Evolutionary conservation across 768 basidiomycete species (phyloP).

Genomic region (Filobasidium wieringae): DNA sequence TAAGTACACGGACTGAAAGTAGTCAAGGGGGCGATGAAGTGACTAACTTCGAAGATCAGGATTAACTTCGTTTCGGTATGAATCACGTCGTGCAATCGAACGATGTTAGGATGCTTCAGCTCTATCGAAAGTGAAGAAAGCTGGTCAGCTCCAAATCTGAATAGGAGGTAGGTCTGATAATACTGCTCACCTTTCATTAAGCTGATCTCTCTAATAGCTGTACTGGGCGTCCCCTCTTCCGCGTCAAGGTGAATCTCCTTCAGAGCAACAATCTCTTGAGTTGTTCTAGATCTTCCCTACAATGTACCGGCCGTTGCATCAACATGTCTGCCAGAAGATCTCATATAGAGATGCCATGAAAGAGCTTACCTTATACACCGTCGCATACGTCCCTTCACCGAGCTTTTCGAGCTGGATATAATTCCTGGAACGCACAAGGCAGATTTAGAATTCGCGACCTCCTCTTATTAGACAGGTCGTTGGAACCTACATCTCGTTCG

Average conservation of each 20-base stretch:
- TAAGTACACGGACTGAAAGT: not conserved
- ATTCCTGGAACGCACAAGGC: no score
- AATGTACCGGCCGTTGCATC: not conserved
- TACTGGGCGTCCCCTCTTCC: constrained; percentile 96
- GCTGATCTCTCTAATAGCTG: constrained; percentile 96
- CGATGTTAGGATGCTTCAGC: constrained; percentile 96
- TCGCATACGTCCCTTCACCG: constrained; percentile 83
- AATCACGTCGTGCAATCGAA: constrained; percentile 94
- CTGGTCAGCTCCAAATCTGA: not conserved
- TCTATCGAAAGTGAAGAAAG: constrained; percentile 41
- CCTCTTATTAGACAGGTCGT: no score
- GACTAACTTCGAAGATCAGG: constrained; percentile 74
- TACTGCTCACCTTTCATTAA: constrained; percentile 63
- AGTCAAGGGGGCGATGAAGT: not conserved
- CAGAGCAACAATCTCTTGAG: constrained; percentile 95
- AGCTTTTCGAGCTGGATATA: constrained; percentile 71
- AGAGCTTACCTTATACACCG: constrained; percentile 78
- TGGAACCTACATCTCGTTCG: no score
- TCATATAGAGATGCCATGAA: not conserved
- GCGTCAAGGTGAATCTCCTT: constrained; percentile 99
- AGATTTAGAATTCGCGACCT: no score
- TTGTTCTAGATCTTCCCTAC: constrained; percentile 77
- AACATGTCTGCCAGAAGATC: not conserved
- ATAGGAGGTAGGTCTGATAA: not conserved
- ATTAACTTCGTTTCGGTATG: constrained; percentile 97